Conservation (phyloP, 192 early-diverging fungal genomes). For the Gonapodya sp. region DNA sequence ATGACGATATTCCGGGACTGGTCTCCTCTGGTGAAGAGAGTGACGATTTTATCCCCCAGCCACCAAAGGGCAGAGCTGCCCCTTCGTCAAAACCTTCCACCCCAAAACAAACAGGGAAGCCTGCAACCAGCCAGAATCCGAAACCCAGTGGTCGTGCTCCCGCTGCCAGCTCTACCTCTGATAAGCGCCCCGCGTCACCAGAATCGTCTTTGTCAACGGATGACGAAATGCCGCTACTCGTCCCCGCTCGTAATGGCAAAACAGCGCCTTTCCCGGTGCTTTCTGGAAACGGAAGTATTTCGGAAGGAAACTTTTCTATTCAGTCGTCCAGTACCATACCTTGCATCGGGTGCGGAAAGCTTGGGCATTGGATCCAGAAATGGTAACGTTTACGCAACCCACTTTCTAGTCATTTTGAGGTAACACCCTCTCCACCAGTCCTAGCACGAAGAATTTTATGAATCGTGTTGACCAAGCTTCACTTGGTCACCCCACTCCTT, state of each 20-base stretch:
- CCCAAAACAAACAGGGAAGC: no score
- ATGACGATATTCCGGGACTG: neutral
- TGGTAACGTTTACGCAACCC: no score
- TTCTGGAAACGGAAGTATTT: neutral
- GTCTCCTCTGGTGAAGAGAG: neutral
- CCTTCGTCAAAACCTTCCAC: neutral
- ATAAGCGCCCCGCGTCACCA: neutral
- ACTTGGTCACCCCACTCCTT: neutral
- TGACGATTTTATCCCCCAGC: neutral
- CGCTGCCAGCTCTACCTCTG: neutral
- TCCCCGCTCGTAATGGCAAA: neutral
- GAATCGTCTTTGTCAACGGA: neutral
- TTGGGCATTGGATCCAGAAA: neutral
- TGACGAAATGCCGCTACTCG: neutral
- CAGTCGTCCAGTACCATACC: no score
- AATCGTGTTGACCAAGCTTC: no score
- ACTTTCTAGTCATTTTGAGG: no score
- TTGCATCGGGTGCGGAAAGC: neutral
- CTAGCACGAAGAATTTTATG: no score
- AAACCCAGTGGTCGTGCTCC: neutral
- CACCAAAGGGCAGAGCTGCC: neutral
- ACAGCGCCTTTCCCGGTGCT: neutral
- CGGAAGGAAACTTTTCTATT: no score
- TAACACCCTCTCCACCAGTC: no score
- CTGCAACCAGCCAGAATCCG: neutral